Percentiles rank a stretch among this genome's conserved stretches.
phyloP scores from a whole-genome alignment of 805 yeast species.

The Pichia nanzhaoensis region DNA sequence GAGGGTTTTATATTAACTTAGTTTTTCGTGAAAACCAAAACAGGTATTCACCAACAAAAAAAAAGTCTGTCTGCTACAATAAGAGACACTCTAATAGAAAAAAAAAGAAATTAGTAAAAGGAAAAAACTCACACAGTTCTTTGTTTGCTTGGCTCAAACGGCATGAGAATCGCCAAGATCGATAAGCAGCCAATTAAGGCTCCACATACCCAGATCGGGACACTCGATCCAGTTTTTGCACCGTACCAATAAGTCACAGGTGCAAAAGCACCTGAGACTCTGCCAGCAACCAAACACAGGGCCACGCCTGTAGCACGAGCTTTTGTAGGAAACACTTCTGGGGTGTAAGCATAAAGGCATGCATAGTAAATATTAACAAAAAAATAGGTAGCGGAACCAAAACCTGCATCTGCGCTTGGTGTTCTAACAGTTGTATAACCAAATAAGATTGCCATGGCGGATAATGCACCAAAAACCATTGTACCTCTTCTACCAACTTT shows the following conservation, averaged over 20 bases:
- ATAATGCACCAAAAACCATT: slow-evolving; percentile 42
- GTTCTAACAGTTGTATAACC: slow-evolving; percentile 59
- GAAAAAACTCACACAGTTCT: slow-evolving; percentile 26
- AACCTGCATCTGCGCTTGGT: slow-evolving; percentile 46
- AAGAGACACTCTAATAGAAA: too few species aligned
- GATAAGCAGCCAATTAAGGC: slow-evolving; percentile 45
- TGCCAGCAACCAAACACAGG: slow-evolving; percentile 45
- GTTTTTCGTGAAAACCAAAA: too few species aligned
- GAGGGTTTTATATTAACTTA: too few species aligned
- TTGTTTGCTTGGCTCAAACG: slow-evolving; percentile 42
- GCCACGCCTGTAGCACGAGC: slow-evolving; percentile 57
- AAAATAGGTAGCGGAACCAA: slow-evolving; percentile 43
- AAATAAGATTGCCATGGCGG: slow-evolving; percentile 52
- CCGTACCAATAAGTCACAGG: slow-evolving; percentile 53
- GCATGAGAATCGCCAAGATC: slow-evolving; percentile 38
- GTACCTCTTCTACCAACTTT: slow-evolving; percentile 52
- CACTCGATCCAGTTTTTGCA: slow-evolving; percentile 39
- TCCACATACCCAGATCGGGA: slow-evolving; percentile 58
- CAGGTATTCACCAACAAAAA: too few species aligned
- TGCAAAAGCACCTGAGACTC: slow-evolving; percentile 50
- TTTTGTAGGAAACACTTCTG: slow-evolving; percentile 51
- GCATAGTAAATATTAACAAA: slow-evolving; percentile 47
- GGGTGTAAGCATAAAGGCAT: slow-evolving; percentile 58
- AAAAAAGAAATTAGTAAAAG: too few species aligned
- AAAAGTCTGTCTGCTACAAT: too few species aligned